Conservation (phyloP, 2,329 filamentous ascomycete species). For the Aspergillus luchuensis region DNA sequence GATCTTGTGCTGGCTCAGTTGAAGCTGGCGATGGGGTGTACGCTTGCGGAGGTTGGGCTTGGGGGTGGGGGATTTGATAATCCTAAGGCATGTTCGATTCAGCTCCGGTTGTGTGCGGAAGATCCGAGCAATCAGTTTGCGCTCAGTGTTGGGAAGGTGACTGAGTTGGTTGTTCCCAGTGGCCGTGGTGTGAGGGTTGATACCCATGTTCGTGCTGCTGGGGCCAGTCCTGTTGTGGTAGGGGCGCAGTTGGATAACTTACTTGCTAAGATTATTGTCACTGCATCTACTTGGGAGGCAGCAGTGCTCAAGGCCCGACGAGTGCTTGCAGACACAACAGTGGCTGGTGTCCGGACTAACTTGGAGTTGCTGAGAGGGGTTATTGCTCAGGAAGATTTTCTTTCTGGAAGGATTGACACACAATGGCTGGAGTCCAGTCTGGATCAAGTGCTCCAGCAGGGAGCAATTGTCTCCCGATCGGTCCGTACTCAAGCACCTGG, state of each 20-base stretch:
- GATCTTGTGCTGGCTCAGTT: constrained; percentile 61
- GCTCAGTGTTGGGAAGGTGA: constrained; percentile 62
- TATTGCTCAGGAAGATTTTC: constrained; percentile 54
- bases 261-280: constrained; percentile 62
- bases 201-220: constrained; percentile 53
- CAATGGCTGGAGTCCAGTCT: constrained; percentile 60
- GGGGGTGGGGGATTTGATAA: constrained; percentile 16
- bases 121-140: constrained; percentile 56
- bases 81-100: constrained; percentile 44
- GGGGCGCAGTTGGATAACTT: constrained; percentile 62
- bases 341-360: constrained; percentile 63
- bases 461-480: constrained; percentile 31
- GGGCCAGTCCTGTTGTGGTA: constrained; percentile 45
- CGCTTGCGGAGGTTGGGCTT: constrained; percentile 43
- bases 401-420: constrained; percentile 53
- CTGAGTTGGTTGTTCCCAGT: constrained; percentile 55
- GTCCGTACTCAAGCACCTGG: constrained; percentile 2
- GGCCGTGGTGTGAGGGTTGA: constrained; percentile 63
- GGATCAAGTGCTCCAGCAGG: constrained; percentile 39
- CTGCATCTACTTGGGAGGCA: constrained; percentile 55
- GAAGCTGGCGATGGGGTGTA: constrained; percentile 54
- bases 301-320: constrained; percentile 56
- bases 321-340: constrained; percentile 57
- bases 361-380: constrained; percentile 58
- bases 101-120: constrained; percentile 61